phyloP scores from a whole-genome alignment of 352 stramenopile genomes.

The Phytophthora cactorum region DNA sequence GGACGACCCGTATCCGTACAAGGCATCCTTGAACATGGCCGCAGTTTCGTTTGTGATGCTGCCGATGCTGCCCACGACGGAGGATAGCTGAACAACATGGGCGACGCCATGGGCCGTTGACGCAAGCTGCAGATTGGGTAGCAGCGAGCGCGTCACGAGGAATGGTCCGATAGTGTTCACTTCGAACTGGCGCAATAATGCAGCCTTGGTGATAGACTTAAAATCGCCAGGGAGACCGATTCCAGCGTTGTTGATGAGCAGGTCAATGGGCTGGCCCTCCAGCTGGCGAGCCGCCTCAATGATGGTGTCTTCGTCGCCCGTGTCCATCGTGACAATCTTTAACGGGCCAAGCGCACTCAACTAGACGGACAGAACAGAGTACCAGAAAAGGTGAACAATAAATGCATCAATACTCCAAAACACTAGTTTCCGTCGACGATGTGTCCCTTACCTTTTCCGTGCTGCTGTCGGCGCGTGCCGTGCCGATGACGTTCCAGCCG shows the following conservation, averaged over 20 bases:
- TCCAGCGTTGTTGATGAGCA: conserved; percentile 67
- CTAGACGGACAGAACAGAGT: background rate
- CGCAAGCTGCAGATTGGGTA: conserved; percentile 45
- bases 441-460: conserved; percentile 6
- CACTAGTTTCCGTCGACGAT: too few species aligned
- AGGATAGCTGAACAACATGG: conserved; percentile 48
- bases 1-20: conserved; percentile 62
- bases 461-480: conserved; percentile 15
- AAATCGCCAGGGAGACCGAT: conserved; percentile 36
- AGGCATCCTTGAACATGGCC: conserved; percentile 24
- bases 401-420: too few species aligned
- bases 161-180: conserved; percentile 35
- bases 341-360: conserved; percentile 24
- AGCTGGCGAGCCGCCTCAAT: conserved; percentile 35
- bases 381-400: background rate
- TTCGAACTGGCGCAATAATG: conserved; percentile 39
- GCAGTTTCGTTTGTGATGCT: conserved; percentile 12
- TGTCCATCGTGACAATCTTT: conserved; percentile 52
- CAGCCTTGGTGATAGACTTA: conserved; percentile 35
- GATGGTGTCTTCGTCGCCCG: conserved; percentile 42
- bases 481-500: conserved; percentile 20
- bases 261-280: conserved; percentile 45
- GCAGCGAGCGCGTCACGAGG: conserved; percentile 48
- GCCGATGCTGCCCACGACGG: conserved; percentile 48
- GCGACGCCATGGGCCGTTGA: conserved; percentile 39